Conservation (phyloP, 176 grass and related monocot genomes). For the Musa acuminata region DNA sequence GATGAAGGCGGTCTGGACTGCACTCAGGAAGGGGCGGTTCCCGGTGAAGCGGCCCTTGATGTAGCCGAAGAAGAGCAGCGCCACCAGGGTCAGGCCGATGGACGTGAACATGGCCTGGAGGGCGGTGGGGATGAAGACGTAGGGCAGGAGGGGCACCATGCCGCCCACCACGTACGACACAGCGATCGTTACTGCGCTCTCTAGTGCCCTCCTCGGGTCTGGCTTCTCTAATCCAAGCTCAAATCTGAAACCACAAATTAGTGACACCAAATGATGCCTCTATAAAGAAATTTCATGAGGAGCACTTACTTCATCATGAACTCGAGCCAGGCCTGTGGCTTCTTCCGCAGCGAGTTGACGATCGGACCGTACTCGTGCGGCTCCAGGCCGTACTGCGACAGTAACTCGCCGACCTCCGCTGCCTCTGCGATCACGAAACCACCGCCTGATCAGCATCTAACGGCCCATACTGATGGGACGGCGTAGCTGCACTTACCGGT, state of each 20-base stretch:
- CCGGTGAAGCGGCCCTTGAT: slow-evolving; percentile 71
- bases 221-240: slow-evolving; percentile 88
- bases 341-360: slow-evolving; percentile 55
- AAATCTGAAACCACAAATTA: slow-evolving; percentile 37
- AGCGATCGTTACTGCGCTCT: slow-evolving; percentile 69
- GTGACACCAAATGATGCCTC: too few relatives aligned
- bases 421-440: slow-evolving; percentile 45
- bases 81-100: slow-evolving; percentile 49
- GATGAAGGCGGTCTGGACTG: slow-evolving; percentile 70
- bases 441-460: not conserved
- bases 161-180: slow-evolving; percentile 75
- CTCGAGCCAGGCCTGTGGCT: slow-evolving; percentile 78
- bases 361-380: slow-evolving; percentile 64
- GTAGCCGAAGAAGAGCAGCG: slow-evolving; percentile 85
- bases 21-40: slow-evolving; percentile 54
- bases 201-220: slow-evolving; percentile 60
- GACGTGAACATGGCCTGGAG: slow-evolving; percentile 59
- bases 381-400: slow-evolving; percentile 61
- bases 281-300: too few relatives aligned
- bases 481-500: slow-evolving; percentile 31
- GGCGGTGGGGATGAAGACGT: slow-evolving; percentile 59
- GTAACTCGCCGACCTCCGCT: slow-evolving; percentile 70
- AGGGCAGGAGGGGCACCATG: slow-evolving; percentile 67
- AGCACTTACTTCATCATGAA: slow-evolving; percentile 91
- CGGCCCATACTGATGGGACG: not conserved